A percentile compares a stretch with the other conserved stretches of the same genome.
These are phyloP conservation scores for Aegle marmelos DNA, from an alignment of 345 rosid genomes.

Conservation along the genomic window DNA sequence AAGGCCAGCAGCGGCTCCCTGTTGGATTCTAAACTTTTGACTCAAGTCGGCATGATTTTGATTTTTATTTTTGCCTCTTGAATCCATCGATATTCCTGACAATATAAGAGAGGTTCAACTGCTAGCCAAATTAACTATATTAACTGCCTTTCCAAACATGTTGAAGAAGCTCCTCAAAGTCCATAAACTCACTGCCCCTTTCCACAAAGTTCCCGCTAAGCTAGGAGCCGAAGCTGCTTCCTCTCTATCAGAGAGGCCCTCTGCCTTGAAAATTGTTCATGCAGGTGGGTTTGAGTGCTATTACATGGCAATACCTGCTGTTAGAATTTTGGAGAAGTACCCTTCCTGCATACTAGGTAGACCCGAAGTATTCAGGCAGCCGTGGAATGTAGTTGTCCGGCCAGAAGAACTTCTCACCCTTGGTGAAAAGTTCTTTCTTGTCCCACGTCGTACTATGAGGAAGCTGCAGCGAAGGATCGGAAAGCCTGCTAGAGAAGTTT, in stretches of 20 bases:
- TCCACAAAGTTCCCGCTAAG: background rate
- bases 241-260: background rate
- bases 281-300: conserved; percentile 33
- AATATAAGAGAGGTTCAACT: background rate
- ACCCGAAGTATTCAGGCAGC: conserved; percentile 47
- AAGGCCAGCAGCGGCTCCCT: background rate
- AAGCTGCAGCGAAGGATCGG: conserved; percentile 32
- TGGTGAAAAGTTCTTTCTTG: conserved; percentile 33
- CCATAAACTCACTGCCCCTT: conserved; percentile 15
- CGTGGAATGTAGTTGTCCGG: conserved; percentile 43
- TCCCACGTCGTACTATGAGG: conserved; percentile 36
- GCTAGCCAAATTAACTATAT: background rate
- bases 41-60: no score
- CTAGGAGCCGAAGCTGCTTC: background rate
- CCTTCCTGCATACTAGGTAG: conserved; percentile 34
- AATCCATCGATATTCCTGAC: background rate
- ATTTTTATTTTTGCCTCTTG: background rate
- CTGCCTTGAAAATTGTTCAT: conserved; percentile 38
- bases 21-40: background rate
- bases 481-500: conserved; percentile 10
- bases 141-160: conserved; percentile 13
- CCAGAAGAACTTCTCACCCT: conserved; percentile 39
- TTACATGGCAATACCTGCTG: conserved; percentile 43
- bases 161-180: conserved; percentile 28
- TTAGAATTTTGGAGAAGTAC: conserved; percentile 38